Evolutionary conservation across 306 rosid species (phyloP), one percentile per base, ranked within the genome.

Genomic region (Cucumis hystrix): DNA sequence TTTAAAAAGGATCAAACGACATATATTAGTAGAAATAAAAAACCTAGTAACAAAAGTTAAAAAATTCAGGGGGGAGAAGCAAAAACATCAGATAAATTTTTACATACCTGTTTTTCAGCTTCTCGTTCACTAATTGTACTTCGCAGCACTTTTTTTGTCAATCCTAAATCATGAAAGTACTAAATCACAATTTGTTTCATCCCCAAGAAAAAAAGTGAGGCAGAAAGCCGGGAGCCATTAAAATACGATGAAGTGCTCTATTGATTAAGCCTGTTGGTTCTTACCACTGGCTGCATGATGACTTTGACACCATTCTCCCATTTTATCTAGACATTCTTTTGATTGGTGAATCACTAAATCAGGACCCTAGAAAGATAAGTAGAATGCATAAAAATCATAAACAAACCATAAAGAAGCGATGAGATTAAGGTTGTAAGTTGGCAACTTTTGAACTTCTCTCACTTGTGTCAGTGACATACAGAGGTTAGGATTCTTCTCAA

Each of bases 291-390:
- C 96, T 70, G 77, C 87, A 79, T 95, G 98, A 88, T 95, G 98
- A 79, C 72, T 89, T 81, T 86, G 93, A 85, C 98, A 95, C 98
- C 98, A 95, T 79, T 92, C 98, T 80, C 97, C 97, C 98, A 95
- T 95, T 64, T 45, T 55, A 77, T 92, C 97, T 79, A 95, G 84
- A 84, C 96, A 92, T 79, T 90, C 98, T 86, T 87, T 80, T 52
- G 82, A 82, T 86, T 95, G 98, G 81, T 87, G 95, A 80, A 95
- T 92, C 78, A 95, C 96, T 88, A 95, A 77, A 88, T 92, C 93
- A 79, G 98, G 98, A 83, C 98, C 98, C 98, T 95, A 80, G 30
- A 63, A 67, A 25, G 14, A 45, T 12, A 47, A 70, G 39, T 70
- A 45, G 40, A 70, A 45, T 45, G 8, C 58, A 69, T 69, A 23